Evolutionary conservation across 2,329 filamentous ascomycete genomes (phyloP).

Genomic region (Hypocreales sp.): DNA sequence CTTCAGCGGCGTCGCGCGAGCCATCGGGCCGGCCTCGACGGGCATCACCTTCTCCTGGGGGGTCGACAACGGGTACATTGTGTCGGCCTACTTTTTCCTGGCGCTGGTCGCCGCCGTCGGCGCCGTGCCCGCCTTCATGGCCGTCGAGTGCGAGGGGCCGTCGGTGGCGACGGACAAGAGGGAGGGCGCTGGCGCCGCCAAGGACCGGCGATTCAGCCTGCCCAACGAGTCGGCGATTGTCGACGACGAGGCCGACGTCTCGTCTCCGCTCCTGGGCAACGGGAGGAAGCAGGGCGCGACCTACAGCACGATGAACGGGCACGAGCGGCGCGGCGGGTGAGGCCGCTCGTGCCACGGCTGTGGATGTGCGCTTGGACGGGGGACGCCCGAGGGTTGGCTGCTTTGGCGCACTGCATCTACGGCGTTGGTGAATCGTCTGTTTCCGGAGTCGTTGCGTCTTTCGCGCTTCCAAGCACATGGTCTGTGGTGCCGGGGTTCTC

Average conservation of each 20-base stretch:
- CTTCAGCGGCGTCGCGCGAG: constrained; percentile 65
- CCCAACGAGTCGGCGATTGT: constrained; percentile 9
- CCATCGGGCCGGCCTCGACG: constrained; percentile 58
- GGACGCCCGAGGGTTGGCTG: too few species aligned
- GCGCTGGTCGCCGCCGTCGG: constrained; percentile 46
- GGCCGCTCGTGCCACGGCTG: too few species aligned
- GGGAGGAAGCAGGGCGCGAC: constrained; percentile 1
- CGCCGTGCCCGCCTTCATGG: constrained; percentile 56
- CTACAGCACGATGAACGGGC: constrained; percentile 1
- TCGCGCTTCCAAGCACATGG: too few species aligned
- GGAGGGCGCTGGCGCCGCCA: constrained; percentile 12
- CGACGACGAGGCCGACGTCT: constrained; percentile 5
- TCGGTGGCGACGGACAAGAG: constrained; percentile 13
- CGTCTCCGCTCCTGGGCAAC: constrained; percentile 7
- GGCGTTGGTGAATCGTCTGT: too few species aligned
- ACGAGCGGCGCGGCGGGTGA: too few species aligned
- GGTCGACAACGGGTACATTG: constrained; percentile 57
- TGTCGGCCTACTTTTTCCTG: constrained; percentile 73
- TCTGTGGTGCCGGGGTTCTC: too few species aligned
- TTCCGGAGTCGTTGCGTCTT: too few species aligned
- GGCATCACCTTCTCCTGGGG: constrained; percentile 65
- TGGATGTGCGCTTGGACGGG: too few species aligned
- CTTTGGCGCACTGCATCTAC: too few species aligned
- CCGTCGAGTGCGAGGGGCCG: constrained; percentile 61
- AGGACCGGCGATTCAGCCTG: constrained; percentile 7